phyloP scores from a whole-genome alignment of 108 stramenopile species.

The Skeletonema potamos region DNA sequence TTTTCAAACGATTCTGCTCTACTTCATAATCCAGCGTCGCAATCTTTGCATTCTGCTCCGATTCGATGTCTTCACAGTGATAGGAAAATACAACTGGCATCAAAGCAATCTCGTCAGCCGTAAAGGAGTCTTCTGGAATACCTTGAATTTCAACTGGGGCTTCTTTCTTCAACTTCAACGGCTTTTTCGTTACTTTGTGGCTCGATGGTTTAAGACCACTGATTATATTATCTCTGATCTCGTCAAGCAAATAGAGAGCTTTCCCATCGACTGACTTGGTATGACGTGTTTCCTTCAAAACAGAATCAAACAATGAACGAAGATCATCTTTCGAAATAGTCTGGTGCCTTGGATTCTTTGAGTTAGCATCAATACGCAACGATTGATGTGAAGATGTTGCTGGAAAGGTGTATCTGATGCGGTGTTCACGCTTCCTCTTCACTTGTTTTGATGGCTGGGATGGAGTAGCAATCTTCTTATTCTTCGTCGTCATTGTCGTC shows the following conservation, averaged over 20 bases:
- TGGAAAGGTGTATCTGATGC: neutral
- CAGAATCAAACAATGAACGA: constrained; percentile 14
- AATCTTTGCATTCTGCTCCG: constrained; percentile 26
- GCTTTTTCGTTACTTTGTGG: neutral
- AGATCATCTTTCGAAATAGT: neutral
- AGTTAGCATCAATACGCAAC: neutral
- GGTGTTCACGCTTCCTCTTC: no score
- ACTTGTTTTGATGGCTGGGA: no score
- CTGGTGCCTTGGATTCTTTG: neutral
- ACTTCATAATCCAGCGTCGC: constrained; percentile 21
- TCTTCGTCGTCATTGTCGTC: no score
- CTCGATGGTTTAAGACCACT: neutral
- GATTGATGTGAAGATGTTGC: neutral
- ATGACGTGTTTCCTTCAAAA: constrained; percentile 13
- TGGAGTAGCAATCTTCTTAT: no score
- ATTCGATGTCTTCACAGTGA: neutral
- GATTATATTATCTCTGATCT: constrained; percentile 14
- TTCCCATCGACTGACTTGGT: constrained; percentile 4
- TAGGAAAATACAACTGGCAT: constrained; percentile 29
- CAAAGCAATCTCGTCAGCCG: constrained; percentile 16
- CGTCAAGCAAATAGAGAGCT: constrained; percentile 20
- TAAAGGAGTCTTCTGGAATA: neutral
- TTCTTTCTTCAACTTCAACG: neutral
- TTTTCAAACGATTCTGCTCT: constrained; percentile 8
- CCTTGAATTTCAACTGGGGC: neutral